A percentile compares a stretch with the other conserved stretches of the same genome.
Conservation (phyloP, 2,329 filamentous ascomycete genomes). For the Didymella segeticola region DNA sequence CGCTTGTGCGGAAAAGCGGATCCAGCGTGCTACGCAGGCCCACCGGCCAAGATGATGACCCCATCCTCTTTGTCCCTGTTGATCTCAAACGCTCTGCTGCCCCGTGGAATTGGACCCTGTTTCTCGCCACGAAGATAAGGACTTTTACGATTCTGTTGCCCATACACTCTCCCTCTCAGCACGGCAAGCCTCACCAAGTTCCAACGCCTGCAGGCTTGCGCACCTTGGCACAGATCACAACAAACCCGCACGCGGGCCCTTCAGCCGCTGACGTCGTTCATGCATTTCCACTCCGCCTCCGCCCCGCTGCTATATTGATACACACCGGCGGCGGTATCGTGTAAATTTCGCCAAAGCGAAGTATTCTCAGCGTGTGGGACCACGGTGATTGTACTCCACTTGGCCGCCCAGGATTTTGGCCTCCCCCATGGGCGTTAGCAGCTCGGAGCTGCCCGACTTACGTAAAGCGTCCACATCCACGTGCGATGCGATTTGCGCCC, state of each 20-base stretch:
- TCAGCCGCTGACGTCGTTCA: conserved; percentile 17
- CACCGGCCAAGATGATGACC: conserved; percentile 14
- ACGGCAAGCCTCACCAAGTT: conserved; percentile 1
- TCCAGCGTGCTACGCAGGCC: conserved; percentile 1
- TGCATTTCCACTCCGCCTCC: conserved; percentile 4
- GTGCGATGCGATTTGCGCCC: not conserved
- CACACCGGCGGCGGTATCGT: conserved; percentile 4
- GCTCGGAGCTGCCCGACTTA: conserved; percentile 12
- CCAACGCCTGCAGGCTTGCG: not conserved
- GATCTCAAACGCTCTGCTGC: not conserved
- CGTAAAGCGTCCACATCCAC: conserved; percentile 6
- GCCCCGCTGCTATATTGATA: conserved; percentile 8
- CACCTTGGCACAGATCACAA: conserved; percentile 3
- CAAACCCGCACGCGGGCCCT: not conserved
- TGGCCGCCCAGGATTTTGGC: not conserved
- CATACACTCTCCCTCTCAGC: not conserved
- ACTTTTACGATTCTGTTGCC: not conserved
- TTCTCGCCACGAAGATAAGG: not conserved
- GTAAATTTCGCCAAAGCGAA: conserved; percentile 2
- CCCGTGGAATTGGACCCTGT: conserved; percentile 3
- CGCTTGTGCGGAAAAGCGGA: conserved; percentile 13
- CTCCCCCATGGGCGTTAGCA: conserved; percentile 8
- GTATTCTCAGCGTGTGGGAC: conserved; percentile 4
- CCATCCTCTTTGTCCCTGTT: conserved; percentile 5
- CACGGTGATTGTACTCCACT: conserved; percentile 4